phyloP scores from a whole-genome alignment of 768 basidiomycete genomes.

The Tephrocybe sp. region DNA sequence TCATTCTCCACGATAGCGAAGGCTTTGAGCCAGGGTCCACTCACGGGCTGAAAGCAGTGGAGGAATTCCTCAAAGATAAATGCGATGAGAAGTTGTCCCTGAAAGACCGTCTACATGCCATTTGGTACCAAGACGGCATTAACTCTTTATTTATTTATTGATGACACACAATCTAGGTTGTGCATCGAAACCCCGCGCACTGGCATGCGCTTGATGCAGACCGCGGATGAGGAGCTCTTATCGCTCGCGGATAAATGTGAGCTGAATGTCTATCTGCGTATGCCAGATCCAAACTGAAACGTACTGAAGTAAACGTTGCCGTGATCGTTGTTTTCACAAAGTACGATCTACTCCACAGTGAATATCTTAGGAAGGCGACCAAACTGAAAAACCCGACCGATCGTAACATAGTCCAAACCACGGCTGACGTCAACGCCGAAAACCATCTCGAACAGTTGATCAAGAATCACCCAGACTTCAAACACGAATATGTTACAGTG shows the following conservation, averaged over 20 bases:
- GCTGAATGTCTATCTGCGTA: slow-evolving; percentile 4
- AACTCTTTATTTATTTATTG: no score
- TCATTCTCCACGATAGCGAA: no score
- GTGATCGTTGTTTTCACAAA: slow-evolving; percentile 32
- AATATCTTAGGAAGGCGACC: neutral
- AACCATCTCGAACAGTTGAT: neutral
- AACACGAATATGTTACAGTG: neutral
- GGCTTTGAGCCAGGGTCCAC: no score
- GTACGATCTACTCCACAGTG: slow-evolving; percentile 24
- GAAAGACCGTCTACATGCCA: no score
- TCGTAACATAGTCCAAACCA: neutral
- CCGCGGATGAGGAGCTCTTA: slow-evolving; percentile 1
- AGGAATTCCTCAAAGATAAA: no score
- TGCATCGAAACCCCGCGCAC: slow-evolving; percentile 6
- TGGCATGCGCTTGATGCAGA: neutral
- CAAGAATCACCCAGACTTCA: neutral
- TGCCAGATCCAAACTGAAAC: neutral
- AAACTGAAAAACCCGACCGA: neutral
- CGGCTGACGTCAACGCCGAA: neutral
- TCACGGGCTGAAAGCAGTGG: no score
- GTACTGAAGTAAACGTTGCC: slow-evolving; percentile 22
- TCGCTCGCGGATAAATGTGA: slow-evolving; percentile 11
- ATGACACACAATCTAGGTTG: no score
- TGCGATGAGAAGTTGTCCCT: no score
- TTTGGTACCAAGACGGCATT: no score